Evolutionary conservation across 805 yeast genomes (phyloP).

Genomic region (Barnettozyma californica): DNA sequence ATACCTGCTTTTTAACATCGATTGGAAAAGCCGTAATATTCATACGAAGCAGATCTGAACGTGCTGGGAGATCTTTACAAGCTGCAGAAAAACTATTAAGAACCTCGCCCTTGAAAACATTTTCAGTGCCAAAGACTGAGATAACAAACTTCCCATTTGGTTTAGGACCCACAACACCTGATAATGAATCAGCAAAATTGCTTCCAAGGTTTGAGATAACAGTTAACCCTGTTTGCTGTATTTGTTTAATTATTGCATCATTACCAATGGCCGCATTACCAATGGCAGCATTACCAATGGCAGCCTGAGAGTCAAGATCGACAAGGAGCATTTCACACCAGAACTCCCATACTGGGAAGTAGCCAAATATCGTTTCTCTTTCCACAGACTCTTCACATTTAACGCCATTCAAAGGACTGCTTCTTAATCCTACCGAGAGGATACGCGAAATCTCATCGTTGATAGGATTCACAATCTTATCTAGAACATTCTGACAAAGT

Average conservation of each 20-base stretch:
- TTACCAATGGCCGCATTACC: too few relatives aligned
- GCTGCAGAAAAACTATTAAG: background rate
- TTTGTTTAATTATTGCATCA: background rate
- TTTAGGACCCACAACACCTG: background rate
- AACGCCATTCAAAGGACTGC: background rate
- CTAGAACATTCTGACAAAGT: background rate
- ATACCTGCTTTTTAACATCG: background rate
- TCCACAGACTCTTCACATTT: background rate
- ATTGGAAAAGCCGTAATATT: background rate
- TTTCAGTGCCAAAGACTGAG: too few relatives aligned
- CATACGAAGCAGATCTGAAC: background rate
- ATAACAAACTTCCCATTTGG: too few relatives aligned
- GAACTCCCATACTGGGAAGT: background rate
- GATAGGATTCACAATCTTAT: background rate
- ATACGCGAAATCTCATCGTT: background rate
- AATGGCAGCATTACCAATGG: too few relatives aligned
- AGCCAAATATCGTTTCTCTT: background rate
- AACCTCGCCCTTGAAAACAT: too few relatives aligned
- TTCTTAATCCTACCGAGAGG: background rate
- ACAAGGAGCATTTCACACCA: too few relatives aligned
- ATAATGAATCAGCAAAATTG: background rate
- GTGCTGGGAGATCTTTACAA: background rate
- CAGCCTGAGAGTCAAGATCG: background rate
- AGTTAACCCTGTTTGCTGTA: background rate
- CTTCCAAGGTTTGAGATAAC: background rate